Conservation (phyloP, 352 stramenopile genomes). For the Thalassiosira livingstoniorum region DNA sequence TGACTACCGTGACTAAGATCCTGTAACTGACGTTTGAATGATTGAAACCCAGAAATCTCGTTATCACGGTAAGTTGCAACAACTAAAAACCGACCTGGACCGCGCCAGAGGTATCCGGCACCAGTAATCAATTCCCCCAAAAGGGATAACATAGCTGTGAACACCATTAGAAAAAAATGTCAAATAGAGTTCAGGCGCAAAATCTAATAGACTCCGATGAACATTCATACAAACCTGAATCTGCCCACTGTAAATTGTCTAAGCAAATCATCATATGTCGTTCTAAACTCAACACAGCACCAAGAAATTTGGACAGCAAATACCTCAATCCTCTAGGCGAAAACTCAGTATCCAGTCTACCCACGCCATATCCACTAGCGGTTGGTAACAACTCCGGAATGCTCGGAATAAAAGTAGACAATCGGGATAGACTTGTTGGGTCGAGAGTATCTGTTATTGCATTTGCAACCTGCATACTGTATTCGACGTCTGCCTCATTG, state of each 20-base stretch:
- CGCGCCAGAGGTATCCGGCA: background rate
- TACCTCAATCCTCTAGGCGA: background rate
- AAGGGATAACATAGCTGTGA: constrained; percentile 6
- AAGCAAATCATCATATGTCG: constrained; percentile 12
- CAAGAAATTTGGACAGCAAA: constrained; percentile 20
- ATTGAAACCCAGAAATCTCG: constrained; percentile 21
- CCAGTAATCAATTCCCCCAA: constrained; percentile 30
- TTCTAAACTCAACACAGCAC: constrained; percentile 11
- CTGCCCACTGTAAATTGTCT: constrained; percentile 29
- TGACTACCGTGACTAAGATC: background rate
- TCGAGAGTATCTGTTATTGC: constrained; percentile 7
- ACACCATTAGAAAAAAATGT: no score
- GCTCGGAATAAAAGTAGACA: constrained; percentile 24
- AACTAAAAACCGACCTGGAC: constrained; percentile 21
- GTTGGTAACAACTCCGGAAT: constrained; percentile 5
- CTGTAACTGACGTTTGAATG: constrained; percentile 15
- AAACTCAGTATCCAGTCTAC: background rate
- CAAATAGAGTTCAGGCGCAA: no score
- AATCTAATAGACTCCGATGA: no score
- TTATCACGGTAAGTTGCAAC: constrained; percentile 19
- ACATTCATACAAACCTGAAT: no score
- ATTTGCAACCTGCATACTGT: background rate
- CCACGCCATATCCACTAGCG: background rate
- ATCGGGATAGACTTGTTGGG: background rate
- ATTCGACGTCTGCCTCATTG: background rate